Evolutionary conservation across 805 yeast species (phyloP).

Genomic region (Starmerella gropengiesseri): DNA sequence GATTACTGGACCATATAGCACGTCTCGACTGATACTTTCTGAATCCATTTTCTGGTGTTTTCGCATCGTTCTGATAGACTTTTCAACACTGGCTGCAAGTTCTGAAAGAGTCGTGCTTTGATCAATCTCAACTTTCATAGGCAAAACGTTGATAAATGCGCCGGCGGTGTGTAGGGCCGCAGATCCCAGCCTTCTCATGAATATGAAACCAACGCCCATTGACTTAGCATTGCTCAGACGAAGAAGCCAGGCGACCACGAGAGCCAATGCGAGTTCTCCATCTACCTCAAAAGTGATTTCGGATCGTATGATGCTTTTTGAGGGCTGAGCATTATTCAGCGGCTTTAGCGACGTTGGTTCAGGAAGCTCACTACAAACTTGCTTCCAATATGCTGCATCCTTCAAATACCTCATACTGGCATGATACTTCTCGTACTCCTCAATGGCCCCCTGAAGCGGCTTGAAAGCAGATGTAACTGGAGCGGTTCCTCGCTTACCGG

Average conservation of each 20-base stretch:
- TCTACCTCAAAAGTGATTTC: neutral
- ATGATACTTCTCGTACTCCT: conserved; percentile 10
- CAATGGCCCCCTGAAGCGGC: conserved; percentile 5
- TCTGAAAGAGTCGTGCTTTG: neutral
- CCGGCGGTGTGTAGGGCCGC: conserved; percentile 14
- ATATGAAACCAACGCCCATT: conserved; percentile 14
- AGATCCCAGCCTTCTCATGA: conserved; percentile 18
- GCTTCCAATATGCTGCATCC: conserved; percentile 14
- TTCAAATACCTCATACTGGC: conserved; percentile 5
- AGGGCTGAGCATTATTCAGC: conserved; percentile 7
- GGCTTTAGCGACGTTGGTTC: conserved; percentile 7
- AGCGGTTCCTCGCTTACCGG: neutral
- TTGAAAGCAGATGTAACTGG: neutral
- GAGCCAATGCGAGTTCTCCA: conserved; percentile 12
- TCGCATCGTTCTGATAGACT: conserved; percentile 5
- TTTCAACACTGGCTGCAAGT: neutral
- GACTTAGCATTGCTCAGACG: conserved; percentile 8
- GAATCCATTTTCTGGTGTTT: conserved; percentile 16
- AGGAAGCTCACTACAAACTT: conserved; percentile 5
- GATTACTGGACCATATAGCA: conserved; percentile 15
- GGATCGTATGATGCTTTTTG: conserved; percentile 11
- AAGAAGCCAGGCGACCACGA: conserved; percentile 13
- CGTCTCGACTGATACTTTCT: conserved; percentile 12
- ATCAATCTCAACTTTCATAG: conserved; percentile 5
- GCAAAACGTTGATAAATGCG: conserved; percentile 17